Base-by-base conservation (phyloP, 148 eudicot species). In the Talinum fruticosum region DNA sequence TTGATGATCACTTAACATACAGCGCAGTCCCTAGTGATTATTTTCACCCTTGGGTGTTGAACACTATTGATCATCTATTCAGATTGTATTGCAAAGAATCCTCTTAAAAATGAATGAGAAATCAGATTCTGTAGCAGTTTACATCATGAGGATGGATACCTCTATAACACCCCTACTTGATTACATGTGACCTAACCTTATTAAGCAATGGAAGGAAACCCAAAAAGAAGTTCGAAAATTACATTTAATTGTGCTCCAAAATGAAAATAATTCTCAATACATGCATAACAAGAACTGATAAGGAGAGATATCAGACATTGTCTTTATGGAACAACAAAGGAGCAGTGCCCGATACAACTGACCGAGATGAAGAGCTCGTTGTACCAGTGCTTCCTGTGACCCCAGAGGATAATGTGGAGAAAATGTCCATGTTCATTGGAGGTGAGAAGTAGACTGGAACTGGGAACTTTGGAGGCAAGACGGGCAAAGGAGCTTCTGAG, bases 401-500 rank as follows among this genome's bases (percentile, higher is more conserved):
- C 24, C 47, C 76, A 3, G 71, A 72, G 62, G 81, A 65, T 0
- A 53, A n/a, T 3, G 13, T 34, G 21, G n/a, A 49, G 36, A 24
- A 62, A 6, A 36, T 7, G 28, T 73, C 28, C 32, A 47, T 32
- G 70, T 78, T 78, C 53, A 71, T 54, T 41, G 47, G 47, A 44
- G 70, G 74, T 65, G 67, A 28, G 35, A 35, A 29, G 61, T 84
- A 87, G 59, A 53, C 15, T 0, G 82, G 85, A 28, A 77, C 79
- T 0, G 87, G 86, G 45, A 82, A 66, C 21, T 73, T 73, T 2
- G 26, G 24, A 1, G 87, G 83, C 75, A 84, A 73, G 57, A 6
- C 79, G 0, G 87, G 89, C 65, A 79, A 34, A 6, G 82, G 73
- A 1, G 84, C 78, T 72, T 90, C 91, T 66, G 77, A 86, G 71